Conservation (phyloP, 1,139 yeast genomes). For the Magnusiomyces paraingens region DNA sequence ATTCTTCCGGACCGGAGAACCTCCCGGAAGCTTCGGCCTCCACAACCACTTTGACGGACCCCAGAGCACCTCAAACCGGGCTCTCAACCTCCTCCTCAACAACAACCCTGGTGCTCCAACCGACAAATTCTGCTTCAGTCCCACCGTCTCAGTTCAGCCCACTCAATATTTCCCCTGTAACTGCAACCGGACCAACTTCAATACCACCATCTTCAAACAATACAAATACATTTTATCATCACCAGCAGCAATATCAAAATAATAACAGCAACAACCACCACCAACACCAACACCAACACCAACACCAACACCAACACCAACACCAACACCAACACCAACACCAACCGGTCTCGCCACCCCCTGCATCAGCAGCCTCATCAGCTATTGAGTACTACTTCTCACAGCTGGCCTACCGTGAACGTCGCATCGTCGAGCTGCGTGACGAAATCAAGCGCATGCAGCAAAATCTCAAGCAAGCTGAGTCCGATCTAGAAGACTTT, state of each 20-base stretch:
- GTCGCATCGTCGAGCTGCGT: conserved; percentile 32
- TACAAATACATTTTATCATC: not conserved
- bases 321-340: not conserved
- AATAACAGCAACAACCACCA: not conserved
- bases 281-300: not conserved
- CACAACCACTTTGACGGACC: no score
- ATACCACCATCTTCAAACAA: conserved; percentile 1
- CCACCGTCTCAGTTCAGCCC: not conserved
- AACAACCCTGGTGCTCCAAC: no score
- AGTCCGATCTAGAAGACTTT: conserved; percentile 25
- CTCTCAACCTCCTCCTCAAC: no score
- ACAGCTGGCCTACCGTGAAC: conserved; percentile 33
- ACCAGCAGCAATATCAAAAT: not conserved
- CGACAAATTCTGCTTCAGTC: not conserved
- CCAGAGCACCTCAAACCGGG: no score
- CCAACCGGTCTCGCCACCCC: not conserved
- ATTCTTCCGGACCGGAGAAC: no score
- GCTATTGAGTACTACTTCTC: conserved; percentile 22
- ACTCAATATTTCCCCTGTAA: not conserved
- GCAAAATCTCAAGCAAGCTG: conserved; percentile 27
- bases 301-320: not conserved
- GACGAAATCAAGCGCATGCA: conserved; percentile 31
- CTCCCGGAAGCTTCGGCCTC: no score
- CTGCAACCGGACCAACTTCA: not conserved
- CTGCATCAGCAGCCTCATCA: conserved; percentile 9